phyloP scores from a whole-genome alignment of 2,329 filamentous ascomycete genomes.

The Alternaria hordeiaustralica region DNA sequence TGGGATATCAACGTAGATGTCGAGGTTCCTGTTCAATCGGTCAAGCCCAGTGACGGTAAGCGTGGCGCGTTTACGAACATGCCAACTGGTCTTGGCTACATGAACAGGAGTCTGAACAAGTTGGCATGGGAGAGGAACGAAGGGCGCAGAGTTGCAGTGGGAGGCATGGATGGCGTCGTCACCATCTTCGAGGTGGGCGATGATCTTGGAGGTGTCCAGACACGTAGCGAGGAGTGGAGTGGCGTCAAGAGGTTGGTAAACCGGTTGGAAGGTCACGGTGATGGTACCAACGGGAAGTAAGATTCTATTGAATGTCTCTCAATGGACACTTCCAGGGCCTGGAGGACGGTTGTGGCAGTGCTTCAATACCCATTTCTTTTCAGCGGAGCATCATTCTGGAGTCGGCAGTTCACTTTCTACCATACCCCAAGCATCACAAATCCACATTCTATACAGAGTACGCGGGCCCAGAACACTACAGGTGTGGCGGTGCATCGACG shows the following conservation, averaged over 20 bases:
- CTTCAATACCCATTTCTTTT: conserved; percentile 2
- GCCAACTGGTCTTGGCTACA: conserved; percentile 61
- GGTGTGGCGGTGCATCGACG: neutral
- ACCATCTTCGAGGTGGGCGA: conserved; percentile 91
- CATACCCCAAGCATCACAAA: neutral
- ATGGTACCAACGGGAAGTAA: conserved; percentile 33
- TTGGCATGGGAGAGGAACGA: conserved; percentile 91
- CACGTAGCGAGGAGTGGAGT: conserved; percentile 89
- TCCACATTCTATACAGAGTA: neutral
- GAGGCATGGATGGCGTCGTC: conserved; percentile 87
- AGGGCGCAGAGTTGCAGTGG: conserved; percentile 84
- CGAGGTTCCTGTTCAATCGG: conserved; percentile 86
- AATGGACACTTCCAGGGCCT: neutral
- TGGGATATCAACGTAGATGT: conserved; percentile 95
- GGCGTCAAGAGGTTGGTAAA: conserved; percentile 89
- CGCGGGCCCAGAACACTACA: neutral
- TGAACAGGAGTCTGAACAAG: conserved; percentile 90
- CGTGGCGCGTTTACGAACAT: conserved; percentile 41
- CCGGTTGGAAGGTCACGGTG: conserved; percentile 64
- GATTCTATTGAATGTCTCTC: neutral
- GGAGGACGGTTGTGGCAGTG: neutral
- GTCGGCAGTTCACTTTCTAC: conserved; percentile 1
- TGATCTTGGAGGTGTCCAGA: conserved; percentile 83
- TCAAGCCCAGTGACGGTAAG: conserved; percentile 68
- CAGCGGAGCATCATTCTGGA: conserved; percentile 2